Base-by-base conservation (phyloP, 2,329 filamentous ascomycete species). In the Allantophomopsis cytisporea region DNA sequence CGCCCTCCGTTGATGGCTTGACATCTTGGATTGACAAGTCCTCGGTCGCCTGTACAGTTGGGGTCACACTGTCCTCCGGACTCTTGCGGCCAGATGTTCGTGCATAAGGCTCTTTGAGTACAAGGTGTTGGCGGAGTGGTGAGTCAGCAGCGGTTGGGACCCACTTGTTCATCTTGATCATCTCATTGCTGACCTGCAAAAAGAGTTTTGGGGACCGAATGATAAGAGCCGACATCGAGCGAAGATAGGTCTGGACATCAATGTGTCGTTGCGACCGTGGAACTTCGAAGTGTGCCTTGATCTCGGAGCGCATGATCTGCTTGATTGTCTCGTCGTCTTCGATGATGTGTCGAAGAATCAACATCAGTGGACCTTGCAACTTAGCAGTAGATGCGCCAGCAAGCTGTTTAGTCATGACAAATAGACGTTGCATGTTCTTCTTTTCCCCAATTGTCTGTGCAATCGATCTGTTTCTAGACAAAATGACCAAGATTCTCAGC, bases 331-430 rank as follows among this genome's bases (percentile, higher is more conserved):
- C 80, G 37, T 94, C 86, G 53, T 98, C 93, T 60, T 98, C 91
- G 39, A 96, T 76, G 47, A 98, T 80, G 54, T 98, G 91, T 32
- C 93, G 80, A 34, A 98, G 65, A 39, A 95, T 80, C 11, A 89
- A 73, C 71, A 96, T 80, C 23, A 58, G 36, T 28, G 54, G 55
- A 45, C 71, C 71, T 45, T 80, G 74, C 8, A 98, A 71, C 40
- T 80, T 80, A 40, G 83, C 74, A 21, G 86, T 83, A 6, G 83
- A 82, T 21, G 78, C 72, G 18, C 83, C 83, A 15, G 85, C 80
- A 43, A 96, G 73, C 57, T 96, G 89, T 58, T 93, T 94, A 41
- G 89, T 78, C 84, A 96, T 94, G 38, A 95, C 74, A 59, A 98
- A 96, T 16, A 98, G 66, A 20, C 86, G 75, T 54, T 91, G 84